Base-by-base conservation (phyloP, 2,329 filamentous ascomycete genomes). In the Pseudogymnoascus sp. region DNA sequence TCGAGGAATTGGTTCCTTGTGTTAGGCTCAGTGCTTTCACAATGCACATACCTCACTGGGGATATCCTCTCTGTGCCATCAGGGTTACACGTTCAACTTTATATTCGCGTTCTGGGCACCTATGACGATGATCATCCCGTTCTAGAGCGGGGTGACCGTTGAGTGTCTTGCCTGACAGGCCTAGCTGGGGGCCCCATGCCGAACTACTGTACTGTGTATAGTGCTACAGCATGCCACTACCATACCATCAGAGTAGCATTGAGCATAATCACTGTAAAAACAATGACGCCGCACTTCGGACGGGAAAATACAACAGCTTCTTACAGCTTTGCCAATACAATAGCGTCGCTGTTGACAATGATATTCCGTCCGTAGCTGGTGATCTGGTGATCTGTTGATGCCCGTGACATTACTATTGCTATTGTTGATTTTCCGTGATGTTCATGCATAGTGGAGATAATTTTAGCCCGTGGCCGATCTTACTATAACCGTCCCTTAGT, bases 51-150 rank as follows among this genome's bases (percentile, higher is more conserved):
- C 28, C 9, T 14, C 28, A 21, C 28, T 25, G 16, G n/a, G 28
- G 5, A 55, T 55, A 33, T 55, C 18, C 28, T 55, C 45, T 33
- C 49, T 6, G n/a, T 55, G 16, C 28, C 49, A 55, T 55, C 49
- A 33, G 49, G 49, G 49, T 55, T 55, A 55, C 49, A 33, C 28
- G 23, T 21, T 55, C n/a, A 16, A 55, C 49, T 55, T 55, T 55
- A 55, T 55, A 55, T 33, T 11, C 11, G n/a, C 49, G 5, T 55
- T 18, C 28, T 14, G 28, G 25, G 33, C 28, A 1, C 28, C 5
- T 25, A 55, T 21, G 49, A 14, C 28, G 25, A 31, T 16, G 28
- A 55, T 55, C 49, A 35, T 55, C 28, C n/a, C 28, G 18, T 55
- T 16, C n/a, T 16, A 33, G 49, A 55, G 49, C 16, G 49, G 49